Conservation (phyloP, 495 filamentous ascomycete genomes). For the Xylaria cubensis region DNA sequence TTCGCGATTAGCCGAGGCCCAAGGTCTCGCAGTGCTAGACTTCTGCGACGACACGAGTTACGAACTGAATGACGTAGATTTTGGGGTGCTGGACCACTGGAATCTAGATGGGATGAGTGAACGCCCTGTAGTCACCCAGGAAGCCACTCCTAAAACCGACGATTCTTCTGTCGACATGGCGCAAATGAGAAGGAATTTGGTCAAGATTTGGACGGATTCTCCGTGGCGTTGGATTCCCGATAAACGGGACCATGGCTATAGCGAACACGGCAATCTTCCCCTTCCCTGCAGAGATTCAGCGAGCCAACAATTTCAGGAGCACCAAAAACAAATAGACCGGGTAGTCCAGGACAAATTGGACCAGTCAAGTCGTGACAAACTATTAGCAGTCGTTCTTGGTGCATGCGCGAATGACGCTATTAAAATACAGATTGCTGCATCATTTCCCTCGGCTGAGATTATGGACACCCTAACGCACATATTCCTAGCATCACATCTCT, state of each 20-base stretch:
- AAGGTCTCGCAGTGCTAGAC: constrained; percentile 48
- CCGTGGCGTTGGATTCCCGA: constrained; percentile 63
- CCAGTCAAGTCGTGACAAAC: constrained; percentile 58
- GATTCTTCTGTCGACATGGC: constrained; percentile 43
- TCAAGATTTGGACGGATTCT: constrained; percentile 52
- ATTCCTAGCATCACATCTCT: constrained; percentile 60
- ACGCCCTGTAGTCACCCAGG: constrained; percentile 23
- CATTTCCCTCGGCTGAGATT: constrained; percentile 65
- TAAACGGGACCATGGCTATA: constrained; percentile 56
- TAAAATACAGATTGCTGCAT: constrained; percentile 57
- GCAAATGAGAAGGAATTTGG: constrained; percentile 41
- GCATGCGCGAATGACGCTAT: constrained; percentile 52
- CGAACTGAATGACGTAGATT: constrained; percentile 67
- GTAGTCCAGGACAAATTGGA: constrained; percentile 53
- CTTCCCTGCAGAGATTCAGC: constrained; percentile 49
- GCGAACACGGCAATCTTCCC: constrained; percentile 62
- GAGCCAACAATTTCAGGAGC: constrained; percentile 31
- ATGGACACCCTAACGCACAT: constrained; percentile 67
- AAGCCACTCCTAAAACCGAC: constrained; percentile 25
- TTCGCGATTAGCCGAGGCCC: constrained; percentile 39
- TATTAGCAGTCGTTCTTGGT: constrained; percentile 64
- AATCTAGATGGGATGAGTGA: constrained; percentile 53
- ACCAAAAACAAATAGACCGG: constrained; percentile 34
- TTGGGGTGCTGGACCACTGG: constrained; percentile 63
- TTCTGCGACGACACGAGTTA: constrained; percentile 62